Evolutionary conservation across 1,139 yeast species (phyloP), one percentile per base, ranked within the genome.

Genomic region (Suhomyces guaymorum): DNA sequence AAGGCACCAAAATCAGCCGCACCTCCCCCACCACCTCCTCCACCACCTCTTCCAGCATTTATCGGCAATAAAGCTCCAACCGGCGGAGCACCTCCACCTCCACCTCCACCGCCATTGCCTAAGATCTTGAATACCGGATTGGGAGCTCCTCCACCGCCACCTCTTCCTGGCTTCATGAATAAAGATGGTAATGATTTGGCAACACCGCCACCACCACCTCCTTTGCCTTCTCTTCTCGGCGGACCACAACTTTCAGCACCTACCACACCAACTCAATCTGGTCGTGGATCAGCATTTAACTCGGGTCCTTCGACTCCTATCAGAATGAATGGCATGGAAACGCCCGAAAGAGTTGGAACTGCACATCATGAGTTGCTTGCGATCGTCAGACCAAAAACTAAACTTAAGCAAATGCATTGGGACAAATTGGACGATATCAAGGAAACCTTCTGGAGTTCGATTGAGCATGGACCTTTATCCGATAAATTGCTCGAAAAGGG

Each of bases 401-500:
- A 80, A 45, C 69, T 92, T 49, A 92, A 90, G 57, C 97, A 90
- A 54, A 82, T 92, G 72, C 98, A 92, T 55, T 92, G 97, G 97
- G 96, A 90, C 47, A 85, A 79, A 53, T 69, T 92, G 28, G 82
- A 80, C 19, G 62, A 70, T 42, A 80, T 87, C 28, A 76, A 80
- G 28, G 74, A 80, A 28, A 90, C 97, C 0, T 77, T 92, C 35
- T 92, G 98, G 98, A 71, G 70, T n/a, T 77, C 74, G 24, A 63
- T 72, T 18, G 72, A 71, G 30, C 78, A 69, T 40, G 55, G 59
- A 7, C 59, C 68, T 3, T 59, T 80, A 17, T 71, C 78, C 0
- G 76, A 75, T 33, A 73, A 72, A 32, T 68, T 89, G 31, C 67
- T 77, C 33, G 75, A 79, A 40, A 70, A 75, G 42, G 97, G 97